Base-by-base conservation (phyloP, 2,329 filamentous ascomycete species). In the Passalora sequoiae region DNA sequence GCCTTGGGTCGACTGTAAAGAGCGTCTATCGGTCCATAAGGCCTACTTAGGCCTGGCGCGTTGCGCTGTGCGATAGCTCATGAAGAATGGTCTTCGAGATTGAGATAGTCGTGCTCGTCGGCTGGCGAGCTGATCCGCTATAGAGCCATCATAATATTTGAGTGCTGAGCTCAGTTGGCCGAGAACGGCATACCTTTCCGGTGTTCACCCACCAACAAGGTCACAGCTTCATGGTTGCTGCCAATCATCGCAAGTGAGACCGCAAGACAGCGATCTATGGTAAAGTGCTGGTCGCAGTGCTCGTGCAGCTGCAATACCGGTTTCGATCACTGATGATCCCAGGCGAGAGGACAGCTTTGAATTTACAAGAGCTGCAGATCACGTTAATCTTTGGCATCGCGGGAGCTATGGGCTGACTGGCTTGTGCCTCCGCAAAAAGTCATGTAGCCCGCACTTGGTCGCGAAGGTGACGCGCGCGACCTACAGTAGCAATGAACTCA, bases 181-280 rank as follows among this genome's bases (percentile, higher is more conserved):
- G 38, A 40, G 32, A 40, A 19, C 38, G 38, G 38, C 17, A 40
- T 27, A 27, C 31, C 2, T 31, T 24, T 17, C 38, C 38, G 38
- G 28, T 21, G 12, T 40, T 25, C 27, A 12, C 21, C 28, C 38
- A 27, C 24, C 38, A 16, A 20, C 38, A 40, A 22, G 17, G 21
- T 25, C 29, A 20, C 38, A 32, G 28, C 19, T 24, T 12, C 24
- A 27, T 12, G 4, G 7, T 8, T 22, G 7, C 17, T 8, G n/a
- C n/a, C n/a, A n/a, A n/a, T 12, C 24, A 27, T 27, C 24, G 24
- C 24, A 12, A 27, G n/a, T n/a, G n/a, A 22, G 15, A 22, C 16
- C 33, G 5, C 35, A 20, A 24, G 38, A 19, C 24, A 27, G 24
- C 24, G 24, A 27, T 27, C 12, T 27, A 27, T 27, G 24, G n/a